phyloP scores from a whole-genome alignment of 2,329 filamentous ascomycete species.

The Nothopassalora personata region DNA sequence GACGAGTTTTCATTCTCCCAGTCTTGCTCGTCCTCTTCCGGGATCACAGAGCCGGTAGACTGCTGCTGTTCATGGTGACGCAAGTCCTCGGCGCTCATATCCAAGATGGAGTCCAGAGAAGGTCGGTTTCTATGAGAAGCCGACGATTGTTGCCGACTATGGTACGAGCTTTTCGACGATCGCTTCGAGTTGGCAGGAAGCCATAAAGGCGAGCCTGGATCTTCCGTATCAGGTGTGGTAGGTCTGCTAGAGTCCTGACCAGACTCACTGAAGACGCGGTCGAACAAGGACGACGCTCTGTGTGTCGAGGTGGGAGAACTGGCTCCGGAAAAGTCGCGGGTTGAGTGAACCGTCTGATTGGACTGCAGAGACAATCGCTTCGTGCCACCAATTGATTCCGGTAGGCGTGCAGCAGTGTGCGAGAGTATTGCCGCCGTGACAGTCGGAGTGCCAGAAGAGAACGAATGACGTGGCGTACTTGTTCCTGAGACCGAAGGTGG shows the following conservation, averaged over 20 bases:
- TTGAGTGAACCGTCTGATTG: slow-evolving; percentile 55
- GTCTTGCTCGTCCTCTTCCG: slow-evolving; percentile 27
- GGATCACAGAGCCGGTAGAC: slow-evolving; percentile 23
- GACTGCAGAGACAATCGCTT: slow-evolving; percentile 63
- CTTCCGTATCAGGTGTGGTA: slow-evolving; percentile 72
- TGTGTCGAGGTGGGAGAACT: slow-evolving; percentile 72
- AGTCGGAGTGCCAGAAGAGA: slow-evolving; percentile 42
- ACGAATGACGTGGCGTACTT: slow-evolving; percentile 34
- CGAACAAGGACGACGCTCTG: slow-evolving; percentile 71
- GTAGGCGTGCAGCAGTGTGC: slow-evolving; percentile 56
- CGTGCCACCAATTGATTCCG: slow-evolving; percentile 38
- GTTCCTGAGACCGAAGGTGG: slow-evolving; percentile 34
- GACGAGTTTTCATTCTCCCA: slow-evolving; percentile 24
- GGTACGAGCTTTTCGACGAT: slow-evolving; percentile 43
- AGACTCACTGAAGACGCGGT: slow-evolving; percentile 58
- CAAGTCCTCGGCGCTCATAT: slow-evolving; percentile 28
- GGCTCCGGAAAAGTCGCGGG: slow-evolving; percentile 66
- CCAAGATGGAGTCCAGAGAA: slow-evolving; percentile 29
- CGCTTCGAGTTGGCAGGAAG: slow-evolving; percentile 56
- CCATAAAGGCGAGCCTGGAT: slow-evolving; percentile 55
- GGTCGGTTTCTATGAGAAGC: slow-evolving; percentile 17
- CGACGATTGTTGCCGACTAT: slow-evolving; percentile 16
- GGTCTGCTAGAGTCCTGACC: slow-evolving; percentile 64
- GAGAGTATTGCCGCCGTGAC: slow-evolving; percentile 57
- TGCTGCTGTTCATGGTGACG: slow-evolving; percentile 19